phyloP scores from a whole-genome alignment of 352 stramenopile genomes.

The Phytophthora fragariaefolia region DNA sequence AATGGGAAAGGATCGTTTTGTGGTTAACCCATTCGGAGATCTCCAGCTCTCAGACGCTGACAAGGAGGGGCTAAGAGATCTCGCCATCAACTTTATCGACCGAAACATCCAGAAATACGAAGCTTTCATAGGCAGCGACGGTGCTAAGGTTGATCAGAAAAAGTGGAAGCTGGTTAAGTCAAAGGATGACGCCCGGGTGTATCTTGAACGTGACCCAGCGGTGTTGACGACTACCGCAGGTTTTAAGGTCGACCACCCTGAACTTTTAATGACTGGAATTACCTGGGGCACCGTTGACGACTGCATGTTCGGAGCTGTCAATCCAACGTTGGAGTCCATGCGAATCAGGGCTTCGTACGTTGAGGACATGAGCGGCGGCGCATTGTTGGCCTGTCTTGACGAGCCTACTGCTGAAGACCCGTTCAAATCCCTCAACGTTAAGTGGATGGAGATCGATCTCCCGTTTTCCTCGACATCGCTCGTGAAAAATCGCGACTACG shows the following conservation, averaged over 20 bases:
- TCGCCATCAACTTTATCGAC: constrained; percentile 38
- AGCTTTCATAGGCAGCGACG: constrained; percentile 25
- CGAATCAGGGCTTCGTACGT: constrained; percentile 52
- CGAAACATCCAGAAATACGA: constrained; percentile 50
- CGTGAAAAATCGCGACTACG: constrained; percentile 50
- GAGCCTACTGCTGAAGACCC: constrained; percentile 51
- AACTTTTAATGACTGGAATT: constrained; percentile 40
- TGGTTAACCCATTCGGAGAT: constrained; percentile 36
- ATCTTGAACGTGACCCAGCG: constrained; percentile 35
- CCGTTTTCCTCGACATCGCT: constrained; percentile 35
- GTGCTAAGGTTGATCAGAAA: constrained; percentile 35
- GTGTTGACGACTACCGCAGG: constrained; percentile 6
- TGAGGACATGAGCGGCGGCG: constrained; percentile 49
- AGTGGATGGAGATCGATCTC: constrained; percentile 48
- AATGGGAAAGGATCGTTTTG: constrained; percentile 45
- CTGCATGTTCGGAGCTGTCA: constrained; percentile 49
- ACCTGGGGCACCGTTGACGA: constrained; percentile 49
- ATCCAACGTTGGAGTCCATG: constrained; percentile 46
- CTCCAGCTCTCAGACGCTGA: constrained; percentile 26
- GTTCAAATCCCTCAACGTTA: constrained; percentile 46
- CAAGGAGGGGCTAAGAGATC: constrained; percentile 27
- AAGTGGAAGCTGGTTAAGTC: constrained; percentile 48
- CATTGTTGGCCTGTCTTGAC: constrained; percentile 47
- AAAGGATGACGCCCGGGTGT: constrained; percentile 34
- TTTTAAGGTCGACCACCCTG: constrained; percentile 16